Conservation (phyloP, 345 rosid species). For the Viola odorata region DNA sequence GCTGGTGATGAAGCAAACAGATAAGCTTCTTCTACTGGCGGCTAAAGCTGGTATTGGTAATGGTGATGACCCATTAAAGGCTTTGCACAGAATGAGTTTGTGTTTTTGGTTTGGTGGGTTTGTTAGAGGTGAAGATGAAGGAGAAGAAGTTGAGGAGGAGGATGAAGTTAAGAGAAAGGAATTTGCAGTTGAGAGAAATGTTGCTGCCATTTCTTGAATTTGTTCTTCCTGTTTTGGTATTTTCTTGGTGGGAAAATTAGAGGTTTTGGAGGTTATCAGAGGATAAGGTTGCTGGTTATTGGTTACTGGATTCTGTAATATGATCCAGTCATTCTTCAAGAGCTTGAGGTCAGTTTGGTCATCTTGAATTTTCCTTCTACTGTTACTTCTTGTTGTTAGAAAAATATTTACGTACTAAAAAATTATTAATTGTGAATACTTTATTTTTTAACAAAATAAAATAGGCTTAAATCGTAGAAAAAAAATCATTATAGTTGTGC, state of each 20-base stretch:
- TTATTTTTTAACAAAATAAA: too few species aligned
- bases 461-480: too few species aligned
- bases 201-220: slow-evolving; percentile 39
- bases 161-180: slow-evolving; percentile 26
- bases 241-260: slow-evolving; percentile 31
- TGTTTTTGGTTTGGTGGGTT: slow-evolving; percentile 7
- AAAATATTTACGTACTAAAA: too few species aligned
- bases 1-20: slow-evolving; percentile 43
- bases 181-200: slow-evolving; percentile 46
- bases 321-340: slow-evolving; percentile 30
- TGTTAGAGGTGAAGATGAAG: slow-evolving; percentile 13
- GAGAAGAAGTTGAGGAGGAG: slow-evolving; percentile 10
- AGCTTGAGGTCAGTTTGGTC: slow-evolving; percentile 23
- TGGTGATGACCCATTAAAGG: slow-evolving; percentile 23
- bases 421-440: too few species aligned
- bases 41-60: slow-evolving; percentile 20
- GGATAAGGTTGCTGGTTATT: slow-evolving; percentile 34
- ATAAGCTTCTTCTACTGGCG: slow-evolving; percentile 55
- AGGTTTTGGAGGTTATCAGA: slow-evolving; percentile 19
- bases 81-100: slow-evolving; percentile 28
- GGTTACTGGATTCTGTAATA: slow-evolving; percentile 26
- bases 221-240: slow-evolving; percentile 4
- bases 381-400: too few species aligned
- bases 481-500: too few species aligned
- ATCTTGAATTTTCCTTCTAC: neutral